phyloP scores from a whole-genome alignment of 495 filamentous ascomycete genomes.

The Cercophora scortea region DNA sequence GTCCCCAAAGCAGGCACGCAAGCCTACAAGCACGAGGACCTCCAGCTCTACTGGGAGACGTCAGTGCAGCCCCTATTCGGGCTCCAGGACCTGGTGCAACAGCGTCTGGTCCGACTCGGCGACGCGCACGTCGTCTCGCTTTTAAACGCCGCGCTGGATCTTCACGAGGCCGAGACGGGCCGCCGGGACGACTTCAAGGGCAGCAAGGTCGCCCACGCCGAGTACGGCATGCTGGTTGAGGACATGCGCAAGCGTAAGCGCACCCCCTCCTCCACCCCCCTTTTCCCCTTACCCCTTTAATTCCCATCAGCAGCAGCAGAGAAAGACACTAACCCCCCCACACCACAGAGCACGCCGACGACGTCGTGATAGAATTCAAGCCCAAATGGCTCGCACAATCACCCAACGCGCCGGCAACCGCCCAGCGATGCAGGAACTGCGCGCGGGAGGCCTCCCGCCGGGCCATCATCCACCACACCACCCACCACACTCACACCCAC shows the following conservation, averaged over 20 bases:
- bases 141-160: constrained; percentile 45
- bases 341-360: constrained; percentile 19
- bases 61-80: constrained; percentile 51
- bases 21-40: constrained; percentile 46
- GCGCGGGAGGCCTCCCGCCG: constrained; percentile 53
- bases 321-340: background rate
- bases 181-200: constrained; percentile 43
- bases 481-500: constrained; percentile 2
- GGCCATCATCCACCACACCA: background rate
- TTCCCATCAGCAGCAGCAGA: background rate
- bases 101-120: constrained; percentile 48
- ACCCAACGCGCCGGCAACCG: constrained; percentile 58
- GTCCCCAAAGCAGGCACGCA: constrained; percentile 56
- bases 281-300: background rate
- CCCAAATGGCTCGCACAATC: constrained; percentile 91
- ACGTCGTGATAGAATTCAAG: constrained; percentile 70
- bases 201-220: constrained; percentile 50
- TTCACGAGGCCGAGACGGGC: constrained; percentile 31
- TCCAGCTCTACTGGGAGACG: constrained; percentile 49
- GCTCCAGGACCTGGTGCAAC: constrained; percentile 50
- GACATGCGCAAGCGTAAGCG: constrained; percentile 57
- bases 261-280: background rate
- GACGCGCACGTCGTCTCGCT: constrained; percentile 14
- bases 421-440: constrained; percentile 77
- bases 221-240: constrained; percentile 65